Percentiles rank a stretch among this genome's conserved stretches.
These are phyloP conservation scores for Trichosporon coremiiforme DNA, from an alignment of 1,284 basidiomycete species.

Conservation along the genomic window DNA sequence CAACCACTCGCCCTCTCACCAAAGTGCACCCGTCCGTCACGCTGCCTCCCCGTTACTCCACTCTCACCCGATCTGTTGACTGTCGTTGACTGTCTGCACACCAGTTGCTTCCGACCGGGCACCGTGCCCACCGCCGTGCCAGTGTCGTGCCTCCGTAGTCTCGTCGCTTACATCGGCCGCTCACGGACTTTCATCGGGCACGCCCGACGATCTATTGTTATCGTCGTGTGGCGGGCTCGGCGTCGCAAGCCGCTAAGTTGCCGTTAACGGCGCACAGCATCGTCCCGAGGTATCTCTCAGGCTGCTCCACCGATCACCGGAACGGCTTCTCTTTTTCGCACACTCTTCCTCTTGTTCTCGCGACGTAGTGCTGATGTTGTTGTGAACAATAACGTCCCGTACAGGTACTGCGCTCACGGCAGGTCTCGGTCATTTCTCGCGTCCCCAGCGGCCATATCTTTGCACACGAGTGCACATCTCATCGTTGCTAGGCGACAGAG, in stretches of 20 bases:
- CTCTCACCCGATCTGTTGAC: background rate
- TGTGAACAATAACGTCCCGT: background rate
- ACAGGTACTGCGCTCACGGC: background rate
- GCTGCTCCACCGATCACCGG: background rate
- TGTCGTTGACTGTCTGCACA: background rate
- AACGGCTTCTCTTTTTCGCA: background rate
- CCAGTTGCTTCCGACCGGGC: too few species aligned
- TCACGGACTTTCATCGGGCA: background rate
- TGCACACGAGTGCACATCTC: background rate
- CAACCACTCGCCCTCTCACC: background rate
- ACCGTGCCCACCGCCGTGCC: background rate
- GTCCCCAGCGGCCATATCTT: background rate
- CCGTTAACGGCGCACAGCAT: background rate
- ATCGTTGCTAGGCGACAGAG: background rate
- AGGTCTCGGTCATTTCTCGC: background rate
- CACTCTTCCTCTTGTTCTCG: background rate
- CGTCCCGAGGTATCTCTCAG: slow-evolving; percentile 11
- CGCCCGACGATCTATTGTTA: background rate
- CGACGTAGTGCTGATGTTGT: background rate
- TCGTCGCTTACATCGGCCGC: background rate
- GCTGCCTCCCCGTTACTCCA: background rate
- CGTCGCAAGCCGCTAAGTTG: background rate
- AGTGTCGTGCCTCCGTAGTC: background rate
- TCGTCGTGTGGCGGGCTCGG: background rate
- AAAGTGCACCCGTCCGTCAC: background rate